phyloP scores from a whole-genome alignment of 2,329 filamentous ascomycete species.

The Ceratocystis cacaofunesta region DNA sequence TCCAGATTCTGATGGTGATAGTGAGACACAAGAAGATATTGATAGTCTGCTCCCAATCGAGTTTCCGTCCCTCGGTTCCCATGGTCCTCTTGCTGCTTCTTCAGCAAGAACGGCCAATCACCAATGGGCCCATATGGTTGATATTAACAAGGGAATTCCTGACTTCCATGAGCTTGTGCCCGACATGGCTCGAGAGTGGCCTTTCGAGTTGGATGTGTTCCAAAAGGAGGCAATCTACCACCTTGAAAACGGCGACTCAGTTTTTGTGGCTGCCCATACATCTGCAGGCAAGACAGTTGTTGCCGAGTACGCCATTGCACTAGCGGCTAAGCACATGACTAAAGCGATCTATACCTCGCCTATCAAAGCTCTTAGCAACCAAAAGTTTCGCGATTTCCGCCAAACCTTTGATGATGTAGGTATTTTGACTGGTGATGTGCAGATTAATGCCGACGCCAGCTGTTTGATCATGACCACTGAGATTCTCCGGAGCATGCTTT shows the following conservation, averaged over 20 bases:
- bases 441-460: constrained; percentile 93
- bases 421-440: constrained; percentile 91
- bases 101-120: constrained; percentile 58
- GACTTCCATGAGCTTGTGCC: constrained; percentile 90
- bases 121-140: constrained; percentile 98
- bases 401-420: constrained; percentile 87
- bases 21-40: constrained; percentile 40
- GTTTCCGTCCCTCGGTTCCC: constrained; percentile 80
- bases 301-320: constrained; percentile 90
- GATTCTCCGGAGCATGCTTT: constrained; percentile 95
- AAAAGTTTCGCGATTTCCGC: constrained; percentile 94
- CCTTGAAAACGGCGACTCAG: constrained; percentile 87
- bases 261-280: constrained; percentile 94
- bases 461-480: constrained; percentile 99
- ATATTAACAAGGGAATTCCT: constrained; percentile 81
- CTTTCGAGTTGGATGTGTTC: constrained; percentile 93
- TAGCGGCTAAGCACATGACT: constrained; percentile 97
- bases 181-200: constrained; percentile 91
- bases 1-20: constrained; percentile 14
- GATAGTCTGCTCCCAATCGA: constrained; percentile 82
- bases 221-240: constrained; percentile 98
- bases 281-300: constrained; percentile 97
- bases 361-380: constrained; percentile 95
- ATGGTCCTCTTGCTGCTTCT: constrained; percentile 57
- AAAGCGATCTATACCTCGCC: constrained; percentile 98